A percentile compares a stretch with the other conserved stretches of the same genome.
Conservation (phyloP, 1,284 basidiomycete genomes). For the Kalmanozyma brasiliensis region DNA sequence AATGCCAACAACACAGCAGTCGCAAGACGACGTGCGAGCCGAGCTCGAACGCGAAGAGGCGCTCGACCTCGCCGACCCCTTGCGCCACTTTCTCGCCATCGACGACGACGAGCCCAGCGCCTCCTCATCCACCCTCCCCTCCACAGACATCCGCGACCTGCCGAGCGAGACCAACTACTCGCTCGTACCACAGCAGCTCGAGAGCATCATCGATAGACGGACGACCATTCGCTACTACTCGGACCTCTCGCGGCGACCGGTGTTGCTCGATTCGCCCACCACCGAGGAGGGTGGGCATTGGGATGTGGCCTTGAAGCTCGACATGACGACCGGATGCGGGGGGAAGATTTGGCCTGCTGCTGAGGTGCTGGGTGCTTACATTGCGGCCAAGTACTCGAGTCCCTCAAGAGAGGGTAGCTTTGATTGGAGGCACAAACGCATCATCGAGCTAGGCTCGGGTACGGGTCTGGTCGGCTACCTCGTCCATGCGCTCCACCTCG, state of each 20-base stretch:
- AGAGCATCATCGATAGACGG: constrained; percentile 69
- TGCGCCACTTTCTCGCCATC: constrained; percentile 74
- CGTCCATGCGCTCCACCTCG: constrained; percentile 76
- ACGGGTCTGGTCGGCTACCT: constrained; percentile 90
- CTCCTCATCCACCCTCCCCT: neutral
- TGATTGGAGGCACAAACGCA: constrained; percentile 57
- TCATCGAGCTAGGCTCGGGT: constrained; percentile 84
- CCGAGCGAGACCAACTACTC: constrained; percentile 20
- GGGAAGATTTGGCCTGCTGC: constrained; percentile 92
- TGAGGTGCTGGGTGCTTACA: constrained; percentile 73
- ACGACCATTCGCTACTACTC: constrained; percentile 52
- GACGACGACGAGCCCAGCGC: constrained; percentile 14
- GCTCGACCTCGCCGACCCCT: constrained; percentile 74
- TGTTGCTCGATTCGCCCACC: neutral
- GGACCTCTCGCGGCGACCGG: constrained; percentile 27
- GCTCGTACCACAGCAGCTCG: constrained; percentile 73
- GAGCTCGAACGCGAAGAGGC: constrained; percentile 68
- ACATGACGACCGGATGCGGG: constrained; percentile 86
- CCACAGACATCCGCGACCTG: constrained; percentile 12
- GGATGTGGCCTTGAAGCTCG: constrained; percentile 73
- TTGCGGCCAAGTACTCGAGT: constrained; percentile 45
- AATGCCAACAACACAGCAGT: constrained; percentile 1
- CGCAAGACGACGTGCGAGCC: constrained; percentile 5
- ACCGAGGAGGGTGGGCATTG: constrained; percentile 15
- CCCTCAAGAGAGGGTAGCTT: constrained; percentile 19